phyloP scores from a whole-genome alignment of 139 green algal genomes.

The Coelastrella sp. region DNA sequence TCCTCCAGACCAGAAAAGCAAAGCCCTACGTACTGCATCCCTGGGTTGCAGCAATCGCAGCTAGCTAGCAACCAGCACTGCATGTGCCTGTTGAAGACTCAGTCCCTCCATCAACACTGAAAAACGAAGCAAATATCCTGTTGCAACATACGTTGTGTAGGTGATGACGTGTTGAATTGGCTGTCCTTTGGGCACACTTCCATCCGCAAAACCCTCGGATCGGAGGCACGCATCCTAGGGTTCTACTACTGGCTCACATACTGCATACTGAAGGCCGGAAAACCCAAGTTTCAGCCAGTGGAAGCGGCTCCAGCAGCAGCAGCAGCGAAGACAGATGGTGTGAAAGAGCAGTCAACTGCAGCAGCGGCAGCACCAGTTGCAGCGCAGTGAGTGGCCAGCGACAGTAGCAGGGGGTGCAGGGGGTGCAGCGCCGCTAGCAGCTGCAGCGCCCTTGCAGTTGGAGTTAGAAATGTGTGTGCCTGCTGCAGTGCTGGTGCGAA shows the following conservation, averaged over 20 bases:
- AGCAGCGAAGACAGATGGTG: not conserved
- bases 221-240: conserved; percentile 70
- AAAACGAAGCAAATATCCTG: not conserved
- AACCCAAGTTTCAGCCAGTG: conserved; percentile 60
- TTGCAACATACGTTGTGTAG: not conserved
- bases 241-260: conserved; percentile 84
- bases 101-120: not conserved
- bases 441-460: no score
- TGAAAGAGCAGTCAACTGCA: not conserved
- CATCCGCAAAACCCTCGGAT: conserved; percentile 47
- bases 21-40: no score
- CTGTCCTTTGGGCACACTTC: conserved; percentile 69
- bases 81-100: not conserved
- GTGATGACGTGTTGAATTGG: conserved; percentile 77
- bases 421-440: no score
- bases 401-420: no score
- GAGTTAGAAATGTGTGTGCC: no score
- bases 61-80: not conserved
- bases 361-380: not conserved
- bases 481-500: no score
- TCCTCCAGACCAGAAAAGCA: no score
- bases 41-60: no score
- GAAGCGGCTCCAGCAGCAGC: conserved; percentile 18
- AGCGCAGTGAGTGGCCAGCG: no score
- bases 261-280: conserved; percentile 69